Evolutionary conservation across 1,284 basidiomycete species (phyloP), one percentile per base, ranked within the genome.

Genomic region (Cutaneotrichosporon cavernicola): DNA sequence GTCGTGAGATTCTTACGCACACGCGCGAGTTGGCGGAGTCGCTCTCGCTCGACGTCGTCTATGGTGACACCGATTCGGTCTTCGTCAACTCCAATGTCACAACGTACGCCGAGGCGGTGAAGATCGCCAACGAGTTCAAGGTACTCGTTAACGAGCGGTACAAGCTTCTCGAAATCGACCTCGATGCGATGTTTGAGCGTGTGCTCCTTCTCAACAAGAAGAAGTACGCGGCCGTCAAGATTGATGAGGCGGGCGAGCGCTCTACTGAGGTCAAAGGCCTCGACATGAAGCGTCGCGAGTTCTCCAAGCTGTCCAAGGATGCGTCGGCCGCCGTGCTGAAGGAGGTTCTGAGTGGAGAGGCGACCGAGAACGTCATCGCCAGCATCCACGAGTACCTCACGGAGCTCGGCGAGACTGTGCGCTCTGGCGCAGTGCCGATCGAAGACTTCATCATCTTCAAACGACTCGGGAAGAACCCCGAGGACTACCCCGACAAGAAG

Each of bases 211-310:
- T 99, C 59, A 96, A 99, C 76, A 99, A 99, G 87, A 99, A 99
- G 84, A 99, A 99, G 81, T 99, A 99, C 72, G 97, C 97, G 0
- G 97, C 97, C 0, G 85, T 97, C 76, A 97, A 97, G 81, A 88
- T 96, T 47, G 91, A 92, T 72, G 90, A 92, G 69, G 86, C 85
- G 16, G 85, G 85, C 1, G 84, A 86, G 62, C 90, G 89, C 9
- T 87, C 86, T 8, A 90, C 87, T 1, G 97, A 99, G 77, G 85
- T 99, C 80, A 99, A 99, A 78, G 97, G 97, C 81, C 83, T 99
- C 38, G 97, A 99, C 80, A 98, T 99, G 97, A 99, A 98, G 81
- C 88, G 97, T 57, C 84, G 97, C 83, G 97, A 99, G 79, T 99
- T 93, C 80, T 97, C 90, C 71, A 86, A 86, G 4, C 81, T 99